phyloP scores from a whole-genome alignment of 1,139 yeast genomes.

The Sugiyamaella xylanicola region DNA sequence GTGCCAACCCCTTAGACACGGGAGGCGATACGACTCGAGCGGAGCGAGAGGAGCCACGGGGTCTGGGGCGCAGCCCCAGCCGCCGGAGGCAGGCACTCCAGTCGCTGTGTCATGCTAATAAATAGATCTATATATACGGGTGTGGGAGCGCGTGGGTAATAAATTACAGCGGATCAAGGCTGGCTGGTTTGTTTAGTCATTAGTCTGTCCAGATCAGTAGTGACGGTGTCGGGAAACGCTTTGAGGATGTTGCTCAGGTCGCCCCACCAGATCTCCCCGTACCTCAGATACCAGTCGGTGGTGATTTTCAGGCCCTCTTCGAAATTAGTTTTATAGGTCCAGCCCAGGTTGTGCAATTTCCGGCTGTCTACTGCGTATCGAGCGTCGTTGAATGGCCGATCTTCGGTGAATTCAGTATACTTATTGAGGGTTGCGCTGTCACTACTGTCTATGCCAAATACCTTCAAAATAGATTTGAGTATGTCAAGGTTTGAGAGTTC shows the following conservation, averaged over 20 bases:
- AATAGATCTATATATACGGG: too few relatives aligned
- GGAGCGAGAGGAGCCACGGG: not conserved
- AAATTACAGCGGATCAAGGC: too few relatives aligned
- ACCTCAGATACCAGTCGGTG: conserved; percentile 41
- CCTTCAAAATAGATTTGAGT: conserved; percentile 36
- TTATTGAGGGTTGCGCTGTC: conserved; percentile 27
- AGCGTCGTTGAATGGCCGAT: conserved; percentile 56
- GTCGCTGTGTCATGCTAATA: too few relatives aligned
- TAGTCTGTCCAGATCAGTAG: conserved; percentile 5
- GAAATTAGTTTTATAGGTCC: conserved; percentile 49
- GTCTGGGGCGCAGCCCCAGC: not conserved
- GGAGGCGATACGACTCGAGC: not conserved
- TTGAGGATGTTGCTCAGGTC: conserved; percentile 31
- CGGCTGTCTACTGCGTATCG: conserved; percentile 50
- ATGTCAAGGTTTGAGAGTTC: conserved; percentile 50
- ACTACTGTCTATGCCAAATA: conserved; percentile 34
- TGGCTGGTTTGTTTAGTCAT: conserved; percentile 2
- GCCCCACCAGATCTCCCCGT: conserved; percentile 42
- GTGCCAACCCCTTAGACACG: too few relatives aligned
- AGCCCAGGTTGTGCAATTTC: conserved; percentile 49
- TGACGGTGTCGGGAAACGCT: conserved; percentile 34
- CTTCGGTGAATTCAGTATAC: conserved; percentile 45
- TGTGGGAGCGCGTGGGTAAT: too few relatives aligned
- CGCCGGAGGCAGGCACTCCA: not conserved
- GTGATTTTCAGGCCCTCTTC: conserved; percentile 45